Conservation (phyloP, 129 eudicot genomes). For the Chrysanthemum seticuspe region DNA sequence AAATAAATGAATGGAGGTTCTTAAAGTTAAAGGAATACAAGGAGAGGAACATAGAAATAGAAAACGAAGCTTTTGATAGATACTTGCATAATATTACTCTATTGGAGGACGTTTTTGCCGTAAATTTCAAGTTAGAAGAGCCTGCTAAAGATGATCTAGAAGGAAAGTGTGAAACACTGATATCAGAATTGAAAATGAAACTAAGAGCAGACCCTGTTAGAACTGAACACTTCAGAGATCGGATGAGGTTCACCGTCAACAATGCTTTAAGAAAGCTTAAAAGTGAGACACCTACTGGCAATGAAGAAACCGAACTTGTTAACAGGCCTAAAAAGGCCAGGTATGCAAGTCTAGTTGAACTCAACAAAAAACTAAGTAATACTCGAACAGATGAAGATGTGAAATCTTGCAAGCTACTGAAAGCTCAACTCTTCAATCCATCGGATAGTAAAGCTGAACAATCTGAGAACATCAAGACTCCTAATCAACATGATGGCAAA, state of each 20-base stretch:
- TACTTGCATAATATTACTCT: conserved; percentile 66
- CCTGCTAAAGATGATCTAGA: conserved; percentile 27
- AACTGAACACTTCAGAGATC: conserved; percentile 63
- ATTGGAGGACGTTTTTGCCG: conserved; percentile 70
- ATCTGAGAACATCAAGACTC: conserved; percentile 15
- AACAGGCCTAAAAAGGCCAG: conserved; percentile 46
- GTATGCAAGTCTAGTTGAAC: conserved; percentile 49
- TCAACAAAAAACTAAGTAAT: conserved; percentile 58
- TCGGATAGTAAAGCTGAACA: conserved; percentile 16
- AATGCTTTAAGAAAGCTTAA: conserved; percentile 58
- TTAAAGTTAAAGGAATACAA: conserved; percentile 75
- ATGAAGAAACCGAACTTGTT: conserved; percentile 38
- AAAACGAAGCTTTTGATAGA: conserved; percentile 86
- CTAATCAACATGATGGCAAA: conserved; percentile 3
- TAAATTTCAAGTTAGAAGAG: conserved; percentile 40
- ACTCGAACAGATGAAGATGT: conserved; percentile 75
- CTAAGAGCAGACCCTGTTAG: conserved; percentile 62
- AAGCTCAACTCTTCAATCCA: conserved; percentile 39
- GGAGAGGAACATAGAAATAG: conserved; percentile 63
- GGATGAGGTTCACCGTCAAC: conserved; percentile 59
- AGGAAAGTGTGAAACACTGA: conserved; percentile 30
- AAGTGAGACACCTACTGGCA: conserved; percentile 34
- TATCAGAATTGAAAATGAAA: conserved; percentile 47
- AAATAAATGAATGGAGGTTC: conserved; percentile 90
- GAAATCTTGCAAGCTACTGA: conserved; percentile 51